These are phyloP conservation scores for Starmerella tilneyi DNA, from an alignment of 805 yeast genomes.

Conservation along the genomic window DNA sequence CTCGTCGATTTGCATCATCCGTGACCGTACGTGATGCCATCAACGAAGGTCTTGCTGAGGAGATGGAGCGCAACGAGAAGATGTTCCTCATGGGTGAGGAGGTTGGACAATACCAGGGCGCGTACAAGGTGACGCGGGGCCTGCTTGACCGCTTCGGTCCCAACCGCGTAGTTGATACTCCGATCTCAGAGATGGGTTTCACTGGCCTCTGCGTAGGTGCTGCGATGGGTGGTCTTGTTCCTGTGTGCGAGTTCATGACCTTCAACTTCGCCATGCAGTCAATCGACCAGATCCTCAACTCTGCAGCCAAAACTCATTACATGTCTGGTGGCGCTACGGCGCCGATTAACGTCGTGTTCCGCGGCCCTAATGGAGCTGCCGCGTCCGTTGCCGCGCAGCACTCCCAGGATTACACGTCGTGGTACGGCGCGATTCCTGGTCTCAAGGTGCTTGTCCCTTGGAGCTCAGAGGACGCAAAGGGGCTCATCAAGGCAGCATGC, in stretches of 20 bases:
- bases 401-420: slow-evolving; percentile 93
- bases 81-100: slow-evolving; percentile 98
- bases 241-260: slow-evolving; percentile 97
- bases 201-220: slow-evolving; percentile 93
- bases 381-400: slow-evolving; percentile 99
- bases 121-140: slow-evolving; percentile 94
- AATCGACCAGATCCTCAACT: slow-evolving; percentile 94
- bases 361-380: slow-evolving; percentile 99
- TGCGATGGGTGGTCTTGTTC: slow-evolving; percentile 91
- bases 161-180: slow-evolving; percentile 87
- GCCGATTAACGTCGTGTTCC: slow-evolving; percentile 90
- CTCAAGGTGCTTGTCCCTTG: slow-evolving; percentile 92
- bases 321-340: slow-evolving; percentile 97
- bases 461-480: slow-evolving; percentile 92
- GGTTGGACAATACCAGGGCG: slow-evolving; percentile 98
- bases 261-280: slow-evolving; percentile 99
- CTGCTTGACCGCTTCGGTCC: slow-evolving; percentile 91
- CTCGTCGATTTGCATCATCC: slow-evolving; percentile 19
- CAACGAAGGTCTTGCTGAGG: slow-evolving; percentile 92
- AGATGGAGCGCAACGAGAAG: slow-evolving; percentile 86
- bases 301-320: slow-evolving; percentile 97
- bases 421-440: slow-evolving; percentile 99
- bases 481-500: slow-evolving; percentile 88
- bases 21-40: slow-evolving; percentile 95
- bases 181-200: slow-evolving; percentile 99